A percentile compares a stretch with the other conserved stretches of the same genome.
Conservation (phyloP, 2,329 filamentous ascomycete genomes). For the Stagonosporopsis cucurbitacearum region DNA sequence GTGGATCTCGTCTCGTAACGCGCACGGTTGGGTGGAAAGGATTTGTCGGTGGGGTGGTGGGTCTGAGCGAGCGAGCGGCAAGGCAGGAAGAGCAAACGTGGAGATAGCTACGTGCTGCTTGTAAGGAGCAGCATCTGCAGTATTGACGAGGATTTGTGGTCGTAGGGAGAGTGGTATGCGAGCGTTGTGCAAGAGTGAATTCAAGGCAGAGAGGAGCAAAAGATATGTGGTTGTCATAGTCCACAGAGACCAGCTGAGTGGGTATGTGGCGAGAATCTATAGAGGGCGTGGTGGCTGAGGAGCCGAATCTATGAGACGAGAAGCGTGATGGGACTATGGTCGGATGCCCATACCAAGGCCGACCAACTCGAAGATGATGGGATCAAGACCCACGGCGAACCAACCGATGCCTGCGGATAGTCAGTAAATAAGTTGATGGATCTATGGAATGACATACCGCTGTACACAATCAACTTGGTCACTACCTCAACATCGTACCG, state of each 20-base stretch:
- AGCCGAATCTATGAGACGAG: background rate
- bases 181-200: no score
- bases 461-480: slow-evolving; percentile 94
- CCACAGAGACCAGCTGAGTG: slow-evolving; percentile 3
- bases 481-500: slow-evolving; percentile 98
- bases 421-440: background rate
- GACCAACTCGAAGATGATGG: slow-evolving; percentile 72
- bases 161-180: no score
- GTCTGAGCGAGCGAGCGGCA: no score
- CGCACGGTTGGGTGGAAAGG: no score
- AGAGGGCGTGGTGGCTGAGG: background rate
- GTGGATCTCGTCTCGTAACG: no score
- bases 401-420: slow-evolving; percentile 73
- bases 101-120: no score
- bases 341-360: slow-evolving; percentile 53
- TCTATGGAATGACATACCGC: slow-evolving; percentile 64
- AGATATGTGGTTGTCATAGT: slow-evolving; percentile 6
- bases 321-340: slow-evolving; percentile 2
- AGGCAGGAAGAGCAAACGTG: no score
- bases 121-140: no score
- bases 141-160: no score
- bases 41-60: no score
- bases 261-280: slow-evolving; percentile 4
- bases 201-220: no score
- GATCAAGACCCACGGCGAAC: slow-evolving; percentile 78